These are phyloP conservation scores for Fraxinus baroniana DNA, from an alignment of 305 asterid genomes.

Conservation along the genomic window DNA sequence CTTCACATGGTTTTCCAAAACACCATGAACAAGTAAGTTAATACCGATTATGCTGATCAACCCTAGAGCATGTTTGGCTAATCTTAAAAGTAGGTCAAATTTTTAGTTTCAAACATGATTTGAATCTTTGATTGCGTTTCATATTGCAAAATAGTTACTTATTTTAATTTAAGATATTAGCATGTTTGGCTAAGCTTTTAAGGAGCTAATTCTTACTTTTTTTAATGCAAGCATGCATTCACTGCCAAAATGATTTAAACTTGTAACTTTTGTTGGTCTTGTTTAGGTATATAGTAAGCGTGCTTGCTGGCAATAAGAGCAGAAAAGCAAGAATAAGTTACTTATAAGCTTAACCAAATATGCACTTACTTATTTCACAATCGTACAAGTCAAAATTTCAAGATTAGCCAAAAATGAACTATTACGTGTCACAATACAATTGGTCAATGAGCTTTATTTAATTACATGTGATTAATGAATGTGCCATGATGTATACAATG, in stretches of 20 bases:
- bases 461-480: not conserved
- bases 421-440: constrained; percentile 2
- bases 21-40: not conserved
- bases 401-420: not conserved
- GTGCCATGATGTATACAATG: constrained; percentile 9
- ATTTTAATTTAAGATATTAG: not conserved
- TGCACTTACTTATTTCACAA: not conserved
- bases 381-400: not conserved
- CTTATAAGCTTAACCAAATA: not conserved
- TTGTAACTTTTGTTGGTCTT: not conserved
- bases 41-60: not conserved
- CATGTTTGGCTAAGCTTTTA: not conserved
- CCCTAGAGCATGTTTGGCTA: not conserved
- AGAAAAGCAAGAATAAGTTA: not conserved
- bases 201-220: not conserved
- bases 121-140: not conserved
- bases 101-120: not conserved
- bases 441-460: not conserved
- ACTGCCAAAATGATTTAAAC: not conserved
- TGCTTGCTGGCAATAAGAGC: not conserved
- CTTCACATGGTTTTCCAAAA: not conserved
- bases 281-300: not conserved
- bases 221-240: not conserved
- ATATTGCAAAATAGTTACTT: not conserved
- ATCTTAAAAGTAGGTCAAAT: not conserved